Base-by-base conservation (phyloP, 2,329 filamentous ascomycete species). In the Fusarium tuaranense region DNA sequence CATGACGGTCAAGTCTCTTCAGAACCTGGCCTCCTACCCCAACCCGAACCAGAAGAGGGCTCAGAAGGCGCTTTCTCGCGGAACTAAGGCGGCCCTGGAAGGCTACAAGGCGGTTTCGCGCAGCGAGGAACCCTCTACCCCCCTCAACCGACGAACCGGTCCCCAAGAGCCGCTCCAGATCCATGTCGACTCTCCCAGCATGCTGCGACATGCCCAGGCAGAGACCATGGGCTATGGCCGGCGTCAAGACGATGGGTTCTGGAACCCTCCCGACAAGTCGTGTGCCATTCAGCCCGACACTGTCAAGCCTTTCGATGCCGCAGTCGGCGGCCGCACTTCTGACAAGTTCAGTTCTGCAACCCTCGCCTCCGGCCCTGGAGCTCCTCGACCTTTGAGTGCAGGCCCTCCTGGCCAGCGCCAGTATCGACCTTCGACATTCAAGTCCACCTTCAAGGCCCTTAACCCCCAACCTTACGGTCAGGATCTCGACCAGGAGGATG, bases 391-490 rank as follows among this genome's bases (percentile, higher is more conserved):
- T 12, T 76, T 90, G 72, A 89, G 86, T 22, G 88, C 88, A 32
- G 88, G 88, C 2, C 88, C 88, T 48, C 88, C 88, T 14, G 88
- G 88, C 22, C 86, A 87, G 69, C 86, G 88, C 48, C 86, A 87
- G 66, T 86, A 85, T 73, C 86, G 83, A 22, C 81, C 86, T n/a
- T 82, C 83, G 27, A 83, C 83, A 3, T 81, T 86, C 38, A 85
- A 88, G 32, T 78, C 80, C 10, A 80, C 81, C 2, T 78, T 83
- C 67, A 84, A 81, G 65, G 78, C 81, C 36, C 77, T 82, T 36
- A 80, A 81, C 18, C 78, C 79, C 27, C 76, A 78, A 34, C n/a
- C 57, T 5, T 70, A 65, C 20, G 27, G 71, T 9, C 79, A 81
- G 44, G 77, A 71, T 7, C 71, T 71, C 22, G 46, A 65, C 53